These are phyloP conservation scores for Scedosporium dehoogii DNA, from an alignment of 2,329 filamentous ascomycete species.

Conservation along the genomic window DNA sequence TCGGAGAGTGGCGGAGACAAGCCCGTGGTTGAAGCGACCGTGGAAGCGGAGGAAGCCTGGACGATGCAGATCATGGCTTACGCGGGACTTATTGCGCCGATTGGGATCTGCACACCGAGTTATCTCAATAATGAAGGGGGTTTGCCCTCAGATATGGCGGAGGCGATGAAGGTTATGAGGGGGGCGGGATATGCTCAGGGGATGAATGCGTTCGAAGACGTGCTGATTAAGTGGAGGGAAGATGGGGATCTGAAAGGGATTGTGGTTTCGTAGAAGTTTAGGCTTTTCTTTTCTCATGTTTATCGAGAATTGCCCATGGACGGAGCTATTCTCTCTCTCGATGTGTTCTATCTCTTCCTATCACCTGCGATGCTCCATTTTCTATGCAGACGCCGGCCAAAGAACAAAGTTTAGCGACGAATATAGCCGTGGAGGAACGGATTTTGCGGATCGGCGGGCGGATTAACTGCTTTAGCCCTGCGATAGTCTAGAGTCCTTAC, in stretches of 20 bases:
- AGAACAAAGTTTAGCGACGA: no score
- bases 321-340: no score
- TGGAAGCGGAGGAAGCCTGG: constrained; percentile 38
- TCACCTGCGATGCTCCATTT: no score
- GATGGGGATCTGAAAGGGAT: constrained; percentile 18
- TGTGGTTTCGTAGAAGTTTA: background rate
- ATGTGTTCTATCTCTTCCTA: no score
- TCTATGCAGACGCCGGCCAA: no score
- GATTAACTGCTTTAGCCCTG: no score
- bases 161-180: constrained; percentile 20
- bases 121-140: constrained; percentile 40
- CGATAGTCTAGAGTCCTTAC: no score
- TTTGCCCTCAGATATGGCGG: constrained; percentile 15
- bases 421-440: no score
- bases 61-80: constrained; percentile 25
- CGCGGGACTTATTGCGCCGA: constrained; percentile 26
- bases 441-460: no score
- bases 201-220: constrained; percentile 17
- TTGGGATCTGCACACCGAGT: constrained; percentile 41
- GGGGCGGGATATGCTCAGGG: constrained; percentile 13
- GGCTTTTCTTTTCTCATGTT: background rate
- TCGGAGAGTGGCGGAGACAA: constrained; percentile 11
- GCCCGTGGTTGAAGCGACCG: constrained; percentile 31
- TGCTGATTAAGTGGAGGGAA: constrained; percentile 18
- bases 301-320: no score